Base-by-base conservation (phyloP, 257 asterid species). In the Nicotiana obtusifolia region DNA sequence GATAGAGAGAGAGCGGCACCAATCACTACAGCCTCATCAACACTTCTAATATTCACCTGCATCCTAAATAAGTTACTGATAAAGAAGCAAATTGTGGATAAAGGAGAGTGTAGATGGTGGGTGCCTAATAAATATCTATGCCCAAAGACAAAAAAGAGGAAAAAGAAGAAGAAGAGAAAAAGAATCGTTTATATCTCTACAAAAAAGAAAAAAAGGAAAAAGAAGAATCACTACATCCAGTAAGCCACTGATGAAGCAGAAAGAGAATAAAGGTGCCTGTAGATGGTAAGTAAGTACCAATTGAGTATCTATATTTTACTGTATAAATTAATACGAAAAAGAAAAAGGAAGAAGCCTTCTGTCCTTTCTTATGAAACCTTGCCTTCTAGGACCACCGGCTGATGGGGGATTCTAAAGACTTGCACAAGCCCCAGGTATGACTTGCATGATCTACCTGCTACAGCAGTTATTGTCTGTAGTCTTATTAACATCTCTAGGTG, bases 1-100 rank as follows among this genome's bases (percentile, higher is more conserved):
- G 99, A 96, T 85, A 96, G 85, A 69, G 99, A 96, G 68, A 96
- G 97, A 80, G 99, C 97, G 81, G 98, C 98, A 84, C 99, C 98
- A 85, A 96, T 96, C 73, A 96, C 99, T 88, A 96, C 92, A 54
- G 99, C 98, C 91, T 96, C 99, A 59, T 96, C 99, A 81, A 96
- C 83, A 81, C 98, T 96, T 91, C 99, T 94, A 88, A 96, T 96
- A 88, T 96, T 96, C 83, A 96, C 99, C 99, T 94, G 83, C 83
- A 86, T 53, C 76, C 64, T 56, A 71, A 53, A 37, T 47, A 65
- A 71, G 81, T 31, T 71, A 77, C 64, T 79, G 59, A 59, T 14
- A 56, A 64, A 81, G 75, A 26, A 56, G 78, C 30, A 66, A 86
- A 49, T 1, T 24, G 80, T 47, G 62, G 80, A 75, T 49, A 75